Percentiles rank a stretch among this genome's conserved stretches.
Evolutionary conservation across 176 grass and related monocot genomes (phyloP).

Genomic region (Oryza brachyantha): DNA sequence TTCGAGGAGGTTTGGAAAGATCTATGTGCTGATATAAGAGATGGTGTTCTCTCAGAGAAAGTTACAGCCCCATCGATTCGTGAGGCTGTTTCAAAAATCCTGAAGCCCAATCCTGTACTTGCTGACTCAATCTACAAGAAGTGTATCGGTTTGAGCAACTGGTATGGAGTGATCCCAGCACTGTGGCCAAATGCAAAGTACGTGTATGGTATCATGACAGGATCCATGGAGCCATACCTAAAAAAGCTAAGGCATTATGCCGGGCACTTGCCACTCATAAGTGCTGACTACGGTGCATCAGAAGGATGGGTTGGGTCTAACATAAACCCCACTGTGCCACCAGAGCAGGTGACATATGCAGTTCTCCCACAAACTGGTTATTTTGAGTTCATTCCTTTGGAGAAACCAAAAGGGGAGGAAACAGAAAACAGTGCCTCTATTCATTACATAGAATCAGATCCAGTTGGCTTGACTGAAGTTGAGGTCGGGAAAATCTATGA

Average conservation of each 20-base stretch:
- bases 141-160: conserved; percentile 67
- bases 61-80: conserved; percentile 69
- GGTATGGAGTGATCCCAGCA: conserved; percentile 88
- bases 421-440: conserved; percentile 39
- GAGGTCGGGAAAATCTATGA: conserved; percentile 84
- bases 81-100: conserved; percentile 73
- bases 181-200: conserved; percentile 98
- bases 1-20: conserved; percentile 89
- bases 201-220: conserved; percentile 89
- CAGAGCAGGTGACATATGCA: conserved; percentile 70
- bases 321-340: conserved; percentile 59
- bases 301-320: conserved; percentile 99
- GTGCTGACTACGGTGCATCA: conserved; percentile 85
- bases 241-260: conserved; percentile 94
- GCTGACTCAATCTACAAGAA: conserved; percentile 69
- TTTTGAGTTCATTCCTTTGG: conserved; percentile 96
- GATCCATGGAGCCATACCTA: conserved; percentile 97
- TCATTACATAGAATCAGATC: conserved; percentile 86
- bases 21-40: conserved; percentile 69
- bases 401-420: conserved; percentile 66
- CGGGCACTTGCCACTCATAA: conserved; percentile 75
- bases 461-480: conserved; percentile 80
- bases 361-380: conserved; percentile 80
- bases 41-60: conserved; percentile 71
- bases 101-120: conserved; percentile 69